Conservation (phyloP, 176 grass and related monocot species). For the Triticum dicoccoides region DNA sequence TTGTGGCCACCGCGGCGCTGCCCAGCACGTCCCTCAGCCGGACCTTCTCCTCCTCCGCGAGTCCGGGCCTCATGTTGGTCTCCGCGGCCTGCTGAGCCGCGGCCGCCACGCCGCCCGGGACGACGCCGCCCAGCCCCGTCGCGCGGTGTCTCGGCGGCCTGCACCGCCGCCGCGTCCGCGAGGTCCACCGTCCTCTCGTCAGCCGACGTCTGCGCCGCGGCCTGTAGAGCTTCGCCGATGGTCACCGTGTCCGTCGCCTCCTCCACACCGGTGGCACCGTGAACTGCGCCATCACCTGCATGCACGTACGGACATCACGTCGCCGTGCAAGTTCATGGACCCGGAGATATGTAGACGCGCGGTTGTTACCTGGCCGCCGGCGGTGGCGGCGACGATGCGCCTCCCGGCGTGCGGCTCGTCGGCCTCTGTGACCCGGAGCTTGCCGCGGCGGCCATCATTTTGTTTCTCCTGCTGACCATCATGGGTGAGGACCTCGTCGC, state of each 20-base stretch:
- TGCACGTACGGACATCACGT: too few relatives aligned
- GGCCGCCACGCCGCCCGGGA: slow-evolving; percentile 36
- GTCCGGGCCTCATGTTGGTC: neutral
- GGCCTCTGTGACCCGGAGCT: too few relatives aligned
- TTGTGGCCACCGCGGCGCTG: slow-evolving; percentile 25
- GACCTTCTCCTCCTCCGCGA: neutral
- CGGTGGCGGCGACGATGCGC: too few relatives aligned
- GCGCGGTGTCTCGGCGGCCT: slow-evolving; percentile 38
- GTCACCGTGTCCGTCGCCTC: slow-evolving; percentile 30
- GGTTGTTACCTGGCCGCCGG: too few relatives aligned
- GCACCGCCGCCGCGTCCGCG: slow-evolving; percentile 31
- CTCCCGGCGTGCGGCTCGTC: too few relatives aligned
- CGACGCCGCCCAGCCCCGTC: slow-evolving; percentile 3
- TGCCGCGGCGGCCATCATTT: too few relatives aligned
- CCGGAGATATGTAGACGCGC: too few relatives aligned
- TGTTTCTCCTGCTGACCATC: too few relatives aligned
- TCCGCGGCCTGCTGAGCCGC: slow-evolving; percentile 25
- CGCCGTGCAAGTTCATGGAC: too few relatives aligned
- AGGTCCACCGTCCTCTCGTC: neutral
- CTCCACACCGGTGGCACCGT: neutral
- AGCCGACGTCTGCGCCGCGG: neutral
- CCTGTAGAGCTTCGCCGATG: slow-evolving; percentile 40
- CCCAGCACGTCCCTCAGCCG: slow-evolving; percentile 36
- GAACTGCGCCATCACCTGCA: too few relatives aligned
- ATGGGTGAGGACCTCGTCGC: too few relatives aligned